Evolutionary conservation across 1,284 basidiomycete species (phyloP).

Genomic region (Phylloboletellus chloephorus): DNA sequence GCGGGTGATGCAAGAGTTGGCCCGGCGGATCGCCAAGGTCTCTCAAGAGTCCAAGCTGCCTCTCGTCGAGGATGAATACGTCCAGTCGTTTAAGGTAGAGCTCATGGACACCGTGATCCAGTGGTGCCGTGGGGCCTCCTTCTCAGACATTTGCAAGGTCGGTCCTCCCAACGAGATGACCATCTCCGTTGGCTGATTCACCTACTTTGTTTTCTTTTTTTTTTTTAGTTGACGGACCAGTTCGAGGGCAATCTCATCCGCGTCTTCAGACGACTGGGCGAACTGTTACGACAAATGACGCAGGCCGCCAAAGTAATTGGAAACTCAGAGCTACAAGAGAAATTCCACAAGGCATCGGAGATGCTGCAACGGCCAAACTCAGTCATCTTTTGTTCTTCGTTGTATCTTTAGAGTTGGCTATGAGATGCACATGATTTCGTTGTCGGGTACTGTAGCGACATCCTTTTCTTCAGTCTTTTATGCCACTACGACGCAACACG

Average conservation of each 20-base stretch:
- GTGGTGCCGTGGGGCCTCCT: slow-evolving; percentile 98
- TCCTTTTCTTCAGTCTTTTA: too few species aligned
- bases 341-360: slow-evolving; percentile 83
- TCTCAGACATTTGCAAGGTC: slow-evolving; percentile 94
- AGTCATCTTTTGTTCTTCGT: slow-evolving; percentile 89
- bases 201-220: neutral
- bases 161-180: slow-evolving; percentile 15
- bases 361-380: slow-evolving; percentile 90
- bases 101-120: slow-evolving; percentile 96
- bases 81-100: slow-evolving; percentile 94
- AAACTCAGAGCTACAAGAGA: slow-evolving; percentile 87
- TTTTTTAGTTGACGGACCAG: slow-evolving; percentile 79
- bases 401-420: slow-evolving; percentile 44
- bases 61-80: slow-evolving; percentile 92
- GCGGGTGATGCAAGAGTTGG: slow-evolving; percentile 92
- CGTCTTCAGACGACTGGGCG: slow-evolving; percentile 89
- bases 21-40: slow-evolving; percentile 91
- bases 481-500: too few species aligned
- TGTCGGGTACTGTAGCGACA: neutral
- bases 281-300: slow-evolving; percentile 93
- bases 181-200: neutral
- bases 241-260: slow-evolving; percentile 96
- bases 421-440: neutral
- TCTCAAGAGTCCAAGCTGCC: slow-evolving; percentile 89
- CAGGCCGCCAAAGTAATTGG: slow-evolving; percentile 95